Percentiles rank a stretch among this genome's conserved stretches.
Conservation (phyloP, 2,329 filamentous ascomycete genomes). For the Claviceps pazoutovae region DNA sequence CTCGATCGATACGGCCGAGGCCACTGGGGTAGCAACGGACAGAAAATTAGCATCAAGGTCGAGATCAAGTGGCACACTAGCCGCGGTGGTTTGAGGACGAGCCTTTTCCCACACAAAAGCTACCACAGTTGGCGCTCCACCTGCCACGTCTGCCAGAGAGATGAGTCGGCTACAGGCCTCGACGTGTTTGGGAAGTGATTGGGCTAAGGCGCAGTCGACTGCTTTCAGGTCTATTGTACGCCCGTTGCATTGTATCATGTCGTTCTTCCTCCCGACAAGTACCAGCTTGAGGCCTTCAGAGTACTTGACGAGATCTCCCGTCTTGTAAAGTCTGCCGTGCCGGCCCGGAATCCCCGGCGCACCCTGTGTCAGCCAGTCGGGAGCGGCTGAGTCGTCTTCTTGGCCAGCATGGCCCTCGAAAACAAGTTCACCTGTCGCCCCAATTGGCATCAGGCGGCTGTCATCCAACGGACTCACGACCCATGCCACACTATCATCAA, state of each 20-base stretch:
- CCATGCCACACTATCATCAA: conserved; percentile 13
- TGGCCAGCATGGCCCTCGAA: conserved; percentile 20
- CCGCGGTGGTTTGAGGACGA: background rate
- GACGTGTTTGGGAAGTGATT: conserved; percentile 8
- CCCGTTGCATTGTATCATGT: conserved; percentile 11
- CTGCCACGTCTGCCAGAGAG: conserved; percentile 7
- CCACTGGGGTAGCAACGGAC: conserved; percentile 6
- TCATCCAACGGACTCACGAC: conserved; percentile 14
- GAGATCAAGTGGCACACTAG: conserved; percentile 2
- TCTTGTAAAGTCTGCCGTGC: conserved; percentile 12
- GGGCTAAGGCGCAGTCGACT: conserved; percentile 12
- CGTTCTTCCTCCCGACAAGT: conserved; percentile 12
- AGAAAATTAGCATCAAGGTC: background rate
- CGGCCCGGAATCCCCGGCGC: conserved; percentile 8
- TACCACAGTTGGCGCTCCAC: background rate
- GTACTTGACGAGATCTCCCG: conserved; percentile 15
- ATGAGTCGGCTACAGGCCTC: conserved; percentile 10
- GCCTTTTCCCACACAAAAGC: background rate
- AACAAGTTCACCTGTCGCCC: conserved; percentile 21
- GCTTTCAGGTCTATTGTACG: conserved; percentile 13
- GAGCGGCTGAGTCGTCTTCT: conserved; percentile 6
- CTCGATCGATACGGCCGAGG: conserved; percentile 7
- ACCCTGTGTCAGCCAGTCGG: conserved; percentile 12
- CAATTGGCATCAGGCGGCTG: conserved; percentile 16
- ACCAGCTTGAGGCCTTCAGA: conserved; percentile 11